Evolutionary conservation across 768 basidiomycete genomes (phyloP), one percentile per base, ranked within the genome.

Genomic region (Nevesoporus exiguus): DNA sequence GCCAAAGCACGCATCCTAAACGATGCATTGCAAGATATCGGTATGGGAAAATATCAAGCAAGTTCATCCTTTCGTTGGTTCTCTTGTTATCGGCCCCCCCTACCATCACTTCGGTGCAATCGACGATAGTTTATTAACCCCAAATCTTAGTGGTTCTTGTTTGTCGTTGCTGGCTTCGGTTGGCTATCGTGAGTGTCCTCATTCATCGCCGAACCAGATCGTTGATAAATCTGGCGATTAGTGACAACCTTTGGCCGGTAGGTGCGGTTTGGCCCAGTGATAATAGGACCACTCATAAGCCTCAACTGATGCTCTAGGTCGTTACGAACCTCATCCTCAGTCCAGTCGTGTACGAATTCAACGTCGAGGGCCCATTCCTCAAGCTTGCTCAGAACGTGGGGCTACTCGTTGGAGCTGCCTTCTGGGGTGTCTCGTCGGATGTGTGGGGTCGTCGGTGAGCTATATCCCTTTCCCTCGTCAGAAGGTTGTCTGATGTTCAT

Each of bases 161-260:
- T 89, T 65, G 51, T 81, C 48, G 83, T 86, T 27, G 78, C 85
- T 17, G 87, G 85, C 2, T 87, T 89, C 69, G 87, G 87, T 48
- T 88, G 85, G 86, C 77, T 88, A 54, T 81, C 84, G 85, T 86
- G 66, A 67, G 84, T 75, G 36, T 49, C 11, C 31, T 41, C 8
- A 17, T 19, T 11, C 43, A 9, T 47, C 47, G 9, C 31, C 22
- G 14, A 42, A 36, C 5, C 1, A 1, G 11, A 11, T 29, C 39
- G 13, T 31, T 63, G 40, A 66, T 51, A 30, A 25, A 41, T 34
- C 14, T 19, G 17, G 50, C 6, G 62, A 84, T 30, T 30, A 64
- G 86, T 17, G 86, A 88, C 61, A 87, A 83, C 59, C 77, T 86
- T 25, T 88, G 86, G 87, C 85, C 85, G 19, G 85, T 88, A 60